Conservation (phyloP, 805 yeast genomes). For the Debaryomyces hansenii region DNA sequence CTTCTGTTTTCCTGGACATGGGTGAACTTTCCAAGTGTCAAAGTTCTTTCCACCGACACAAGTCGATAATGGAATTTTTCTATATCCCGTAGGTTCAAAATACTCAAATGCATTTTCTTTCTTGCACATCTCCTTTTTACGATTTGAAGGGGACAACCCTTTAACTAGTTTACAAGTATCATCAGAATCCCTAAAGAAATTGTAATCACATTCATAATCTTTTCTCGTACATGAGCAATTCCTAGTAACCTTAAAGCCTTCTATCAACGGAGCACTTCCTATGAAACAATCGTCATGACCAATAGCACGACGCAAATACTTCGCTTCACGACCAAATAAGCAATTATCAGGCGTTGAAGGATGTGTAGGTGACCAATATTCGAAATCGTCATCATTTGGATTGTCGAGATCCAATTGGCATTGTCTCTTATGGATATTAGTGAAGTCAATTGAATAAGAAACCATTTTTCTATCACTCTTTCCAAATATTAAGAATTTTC, state of each 20-base stretch:
- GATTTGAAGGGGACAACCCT: slow-evolving; percentile 70
- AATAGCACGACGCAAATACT: slow-evolving; percentile 38
- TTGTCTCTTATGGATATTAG: slow-evolving; percentile 35
- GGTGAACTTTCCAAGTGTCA: slow-evolving; percentile 60
- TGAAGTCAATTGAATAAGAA: slow-evolving; percentile 40
- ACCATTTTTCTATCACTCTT: slow-evolving; percentile 34
- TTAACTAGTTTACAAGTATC: slow-evolving; percentile 85
- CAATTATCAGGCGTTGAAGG: slow-evolving; percentile 37
- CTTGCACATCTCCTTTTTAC: slow-evolving; percentile 56
- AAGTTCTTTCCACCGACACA: slow-evolving; percentile 79
- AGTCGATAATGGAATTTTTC: slow-evolving; percentile 80
- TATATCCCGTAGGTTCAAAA: slow-evolving; percentile 89
- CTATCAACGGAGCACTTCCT: slow-evolving; percentile 55
- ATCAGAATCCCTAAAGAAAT: slow-evolving; percentile 65
- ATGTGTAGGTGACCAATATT: slow-evolving; percentile 43
- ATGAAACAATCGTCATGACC: slow-evolving; percentile 67
- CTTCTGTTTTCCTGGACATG: slow-evolving; percentile 86
- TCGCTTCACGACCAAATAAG: slow-evolving; percentile 44
- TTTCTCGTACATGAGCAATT: slow-evolving; percentile 83
- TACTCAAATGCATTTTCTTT: slow-evolving; percentile 61
- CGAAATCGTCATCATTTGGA: slow-evolving; percentile 41
- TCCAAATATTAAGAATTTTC: slow-evolving; percentile 70
- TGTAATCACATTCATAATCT: slow-evolving; percentile 91
- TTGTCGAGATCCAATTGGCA: slow-evolving; percentile 44
- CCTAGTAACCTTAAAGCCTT: slow-evolving; percentile 55